A percentile compares a stretch with the other conserved stretches of the same genome.
Evolutionary conservation across 164 flowering plant species (phyloP).

Genomic region (Berberis thunbergii): DNA sequence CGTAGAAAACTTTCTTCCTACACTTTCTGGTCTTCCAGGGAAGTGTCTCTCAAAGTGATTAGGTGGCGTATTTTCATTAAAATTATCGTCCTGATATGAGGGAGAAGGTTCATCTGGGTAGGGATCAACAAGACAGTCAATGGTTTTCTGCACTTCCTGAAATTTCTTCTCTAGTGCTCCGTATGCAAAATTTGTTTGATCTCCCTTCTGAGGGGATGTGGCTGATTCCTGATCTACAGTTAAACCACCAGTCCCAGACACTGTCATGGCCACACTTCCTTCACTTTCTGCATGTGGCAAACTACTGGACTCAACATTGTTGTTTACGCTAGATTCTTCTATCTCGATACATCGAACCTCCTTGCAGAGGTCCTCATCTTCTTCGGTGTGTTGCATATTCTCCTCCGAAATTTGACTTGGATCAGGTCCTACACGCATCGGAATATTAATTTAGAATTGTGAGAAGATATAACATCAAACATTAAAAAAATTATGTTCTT

Average conservation of each 20-base stretch:
- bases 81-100: constrained; percentile 20
- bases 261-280: constrained; percentile 3
- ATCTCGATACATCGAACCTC: constrained; percentile 60
- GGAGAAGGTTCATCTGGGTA: constrained; percentile 32
- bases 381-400: constrained; percentile 13
- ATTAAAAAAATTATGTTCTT: constrained; percentile 5
- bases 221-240: constrained; percentile 12
- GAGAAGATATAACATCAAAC: constrained; percentile 30
- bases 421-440: constrained; percentile 27
- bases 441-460: constrained; percentile 16
- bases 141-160: constrained; percentile 29
- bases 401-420: constrained; percentile 38
- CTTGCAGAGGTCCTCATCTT: constrained; percentile 49
- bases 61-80: constrained; percentile 32
- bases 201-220: constrained; percentile 14
- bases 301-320: constrained; percentile 7
- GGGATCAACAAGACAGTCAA: constrained; percentile 22
- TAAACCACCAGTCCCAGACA: constrained; percentile 15
- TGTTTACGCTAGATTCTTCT: constrained; percentile 24
- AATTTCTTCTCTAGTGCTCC: constrained; percentile 29
- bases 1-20: constrained; percentile 17
- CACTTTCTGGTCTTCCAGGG: constrained; percentile 29
- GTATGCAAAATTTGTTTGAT: constrained; percentile 11
- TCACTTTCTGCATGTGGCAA: constrained; percentile 20
- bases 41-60: constrained; percentile 29